Conservation (phyloP, 1,139 yeast genomes). For the Taphrina sp. region DNA sequence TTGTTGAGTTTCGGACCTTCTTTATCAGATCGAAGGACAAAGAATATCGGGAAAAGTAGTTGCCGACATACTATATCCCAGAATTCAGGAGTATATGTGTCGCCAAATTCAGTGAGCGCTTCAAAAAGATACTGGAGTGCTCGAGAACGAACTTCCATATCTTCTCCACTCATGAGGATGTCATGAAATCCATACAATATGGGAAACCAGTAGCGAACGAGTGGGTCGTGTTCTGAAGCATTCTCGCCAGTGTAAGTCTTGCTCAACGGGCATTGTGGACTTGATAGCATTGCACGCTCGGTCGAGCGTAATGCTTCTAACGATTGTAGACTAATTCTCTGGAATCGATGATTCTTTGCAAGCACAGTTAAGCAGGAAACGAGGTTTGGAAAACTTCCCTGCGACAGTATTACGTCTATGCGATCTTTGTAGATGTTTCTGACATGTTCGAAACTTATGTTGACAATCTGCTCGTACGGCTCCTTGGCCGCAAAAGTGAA, state of each 20-base stretch:
- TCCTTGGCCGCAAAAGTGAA: conserved; percentile 64
- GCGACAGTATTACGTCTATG: conserved; percentile 62
- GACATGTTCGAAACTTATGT: conserved; percentile 32
- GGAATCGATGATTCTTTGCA: conserved; percentile 81
- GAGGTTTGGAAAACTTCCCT: conserved; percentile 71
- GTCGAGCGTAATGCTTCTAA: conserved; percentile 70
- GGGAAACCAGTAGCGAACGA: conserved; percentile 69
- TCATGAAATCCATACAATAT: conserved; percentile 80
- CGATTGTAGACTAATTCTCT: conserved; percentile 74
- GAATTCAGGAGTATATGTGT: conserved; percentile 65
- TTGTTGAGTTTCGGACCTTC: conserved; percentile 63
- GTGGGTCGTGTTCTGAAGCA: conserved; percentile 45
- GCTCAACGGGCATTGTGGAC: conserved; percentile 34
- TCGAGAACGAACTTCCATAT: conserved; percentile 86
- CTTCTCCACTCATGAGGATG: conserved; percentile 89
- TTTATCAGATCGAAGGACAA: conserved; percentile 73
- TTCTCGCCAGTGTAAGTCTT: conserved; percentile 38
- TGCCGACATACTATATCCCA: conserved; percentile 82
- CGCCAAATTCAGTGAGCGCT: conserved; percentile 74
- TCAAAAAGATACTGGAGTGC: conserved; percentile 83
- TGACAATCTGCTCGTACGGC: conserved; percentile 41
- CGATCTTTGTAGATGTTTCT: conserved; percentile 63
- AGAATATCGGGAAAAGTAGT: conserved; percentile 84
- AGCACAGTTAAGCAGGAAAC: conserved; percentile 75
- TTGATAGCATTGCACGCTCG: conserved; percentile 52